Evolutionary conservation across 2,329 filamentous ascomycete genomes (phyloP).

Genomic region (Aspergillus sp.): DNA sequence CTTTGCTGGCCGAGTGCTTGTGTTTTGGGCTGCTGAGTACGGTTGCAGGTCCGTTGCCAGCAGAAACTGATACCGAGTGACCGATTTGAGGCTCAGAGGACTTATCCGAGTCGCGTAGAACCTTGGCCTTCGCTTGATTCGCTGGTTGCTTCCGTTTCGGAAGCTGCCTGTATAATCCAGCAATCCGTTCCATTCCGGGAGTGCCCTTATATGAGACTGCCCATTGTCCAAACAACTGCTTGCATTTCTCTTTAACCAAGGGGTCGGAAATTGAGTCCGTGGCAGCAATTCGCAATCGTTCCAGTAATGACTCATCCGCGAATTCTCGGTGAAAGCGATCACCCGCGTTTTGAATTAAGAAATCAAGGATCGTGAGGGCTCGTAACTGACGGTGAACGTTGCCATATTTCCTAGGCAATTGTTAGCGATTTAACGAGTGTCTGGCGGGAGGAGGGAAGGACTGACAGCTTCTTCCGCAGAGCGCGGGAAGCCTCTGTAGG

Average conservation of each 20-base stretch:
- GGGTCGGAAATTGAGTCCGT: conserved; percentile 81
- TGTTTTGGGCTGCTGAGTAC: conserved; percentile 37
- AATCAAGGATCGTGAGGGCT: conserved; percentile 84
- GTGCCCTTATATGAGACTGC: conserved; percentile 76
- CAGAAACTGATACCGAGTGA: conserved; percentile 40
- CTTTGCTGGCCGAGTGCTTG: conserved; percentile 39
- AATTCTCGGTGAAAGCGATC: conserved; percentile 82
- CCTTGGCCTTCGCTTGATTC: conserved; percentile 76
- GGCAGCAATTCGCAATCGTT: conserved; percentile 83
- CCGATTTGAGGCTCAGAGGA: conserved; percentile 35
- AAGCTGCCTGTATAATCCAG: conserved; percentile 72
- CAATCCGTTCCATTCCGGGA: conserved; percentile 75
- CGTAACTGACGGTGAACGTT: conserved; percentile 89
- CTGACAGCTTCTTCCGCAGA: conserved; percentile 87
- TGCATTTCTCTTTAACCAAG: conserved; percentile 84
- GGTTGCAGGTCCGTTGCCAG: conserved; percentile 39
- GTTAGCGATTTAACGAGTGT: conserved; percentile 9
- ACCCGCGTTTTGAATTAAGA: conserved; percentile 91
- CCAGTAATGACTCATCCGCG: conserved; percentile 85
- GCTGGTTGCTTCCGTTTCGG: conserved; percentile 69
- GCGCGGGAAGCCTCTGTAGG: conserved; percentile 87
- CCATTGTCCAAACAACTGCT: conserved; percentile 84
- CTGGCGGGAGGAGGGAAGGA: neutral
- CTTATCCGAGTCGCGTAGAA: conserved; percentile 74
- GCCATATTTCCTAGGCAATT: conserved; percentile 73